Conservation (phyloP, 768 basidiomycete species). For the Cyclocybe cylindracea region DNA sequence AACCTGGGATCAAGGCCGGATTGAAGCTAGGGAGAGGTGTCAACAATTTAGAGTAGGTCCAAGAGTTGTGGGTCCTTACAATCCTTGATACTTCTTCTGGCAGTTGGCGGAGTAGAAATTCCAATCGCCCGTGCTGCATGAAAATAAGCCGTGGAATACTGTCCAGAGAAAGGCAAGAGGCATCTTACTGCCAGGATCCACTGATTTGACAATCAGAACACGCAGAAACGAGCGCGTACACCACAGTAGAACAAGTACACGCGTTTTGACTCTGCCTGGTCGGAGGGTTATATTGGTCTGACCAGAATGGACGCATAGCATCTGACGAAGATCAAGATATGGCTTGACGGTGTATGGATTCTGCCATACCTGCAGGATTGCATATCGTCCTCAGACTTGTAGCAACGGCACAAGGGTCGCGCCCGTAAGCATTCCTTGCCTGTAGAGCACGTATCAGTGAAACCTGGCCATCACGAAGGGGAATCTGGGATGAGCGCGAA, state of each 20-base stretch:
- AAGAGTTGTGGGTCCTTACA: too few species aligned
- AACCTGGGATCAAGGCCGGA: background rate
- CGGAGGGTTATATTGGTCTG: conserved; percentile 6
- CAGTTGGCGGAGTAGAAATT: too few species aligned
- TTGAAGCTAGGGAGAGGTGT: too few species aligned
- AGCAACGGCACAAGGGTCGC: conserved; percentile 15
- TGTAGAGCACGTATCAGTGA: background rate
- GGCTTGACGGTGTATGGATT: background rate
- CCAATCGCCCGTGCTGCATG: background rate
- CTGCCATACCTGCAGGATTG: conserved; percentile 1
- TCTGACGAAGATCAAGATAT: background rate
- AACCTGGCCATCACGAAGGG: background rate
- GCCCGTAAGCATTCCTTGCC: conserved; percentile 10
- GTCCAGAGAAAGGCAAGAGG: conserved; percentile 4
- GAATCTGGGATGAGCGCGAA: background rate
- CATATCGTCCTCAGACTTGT: conserved; percentile 7
- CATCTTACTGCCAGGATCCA: conserved; percentile 4
- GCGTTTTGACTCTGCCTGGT: conserved; percentile 21
- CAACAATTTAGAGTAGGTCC: too few species aligned
- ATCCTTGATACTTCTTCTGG: too few species aligned
- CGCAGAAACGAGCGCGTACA: conserved; percentile 33
- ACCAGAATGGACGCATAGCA: background rate
- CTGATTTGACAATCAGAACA: conserved; percentile 31
- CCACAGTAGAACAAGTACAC: conserved; percentile 32
- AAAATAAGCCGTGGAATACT: conserved; percentile 4